Evolutionary conservation across 257 asterid genomes (phyloP), one percentile per base, ranked within the genome.

Genomic region (Salvia rosmarinus): DNA sequence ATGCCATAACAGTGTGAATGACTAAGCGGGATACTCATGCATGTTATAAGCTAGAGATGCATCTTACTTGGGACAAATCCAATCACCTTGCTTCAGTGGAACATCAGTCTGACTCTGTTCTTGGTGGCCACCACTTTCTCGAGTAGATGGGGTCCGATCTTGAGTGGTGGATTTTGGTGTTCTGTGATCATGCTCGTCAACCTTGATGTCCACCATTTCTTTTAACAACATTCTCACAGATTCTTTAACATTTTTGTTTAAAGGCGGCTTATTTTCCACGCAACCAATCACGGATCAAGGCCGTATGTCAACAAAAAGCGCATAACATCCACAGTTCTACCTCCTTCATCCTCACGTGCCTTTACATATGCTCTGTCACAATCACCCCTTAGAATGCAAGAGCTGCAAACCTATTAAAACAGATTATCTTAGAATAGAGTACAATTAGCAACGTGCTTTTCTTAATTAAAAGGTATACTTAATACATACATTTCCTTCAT

Each of bases 61-160:
- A 55, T 70, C 88, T 81, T 88, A 95, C 99, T 79, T 83, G 80
- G 95, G 88, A 77, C 99, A 95, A 76, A 80, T 79, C 98, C 98
- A 91, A 73, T 89, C 96, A 58, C 97, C 93, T 67, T 78, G 85
- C 85, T 86, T 89, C 80, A 71, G 58, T 11, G 79, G 88, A 65
- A 54, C 74, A 66, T 70, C 66, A 63, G 14, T 28, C 77, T 72
- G 85, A 70, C 70, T 77, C 78, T 78, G 75, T 72, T 71, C 84
- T 70, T 52, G 74, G 65, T 54, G 74, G 64, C 54, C 81, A 51
- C 74, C 76, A 37, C 52, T 77, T 68, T 67, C 84, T 60, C 68
- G 83, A n/a, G 60, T 49, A 39, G 84, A 64, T 17, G 79, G 75
- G 74, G 59, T 58, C 55, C 47, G 16, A 74, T 77, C 65, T 4